Percentiles rank a stretch among this genome's conserved stretches.
Evolutionary conservation across 345 rosid genomes (phyloP).

Genomic region (Lagerstroemia speciosa): DNA sequence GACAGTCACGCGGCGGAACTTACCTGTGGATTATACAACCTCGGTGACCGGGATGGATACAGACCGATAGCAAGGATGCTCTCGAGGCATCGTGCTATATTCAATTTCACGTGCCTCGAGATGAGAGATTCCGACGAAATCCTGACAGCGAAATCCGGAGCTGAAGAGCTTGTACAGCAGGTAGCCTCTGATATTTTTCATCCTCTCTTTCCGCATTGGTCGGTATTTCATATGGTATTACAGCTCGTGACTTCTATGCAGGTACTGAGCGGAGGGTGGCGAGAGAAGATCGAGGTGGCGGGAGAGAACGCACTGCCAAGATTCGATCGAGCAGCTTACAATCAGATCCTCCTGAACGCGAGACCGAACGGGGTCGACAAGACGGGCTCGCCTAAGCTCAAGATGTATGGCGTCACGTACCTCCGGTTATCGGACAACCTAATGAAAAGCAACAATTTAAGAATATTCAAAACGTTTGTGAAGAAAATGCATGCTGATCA

Average conservation of each 20-base stretch:
- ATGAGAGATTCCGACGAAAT: slow-evolving; percentile 64
- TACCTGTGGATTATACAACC: slow-evolving; percentile 71
- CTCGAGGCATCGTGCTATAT: slow-evolving; percentile 49
- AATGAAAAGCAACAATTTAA: slow-evolving; percentile 36
- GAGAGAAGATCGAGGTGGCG: slow-evolving; percentile 60
- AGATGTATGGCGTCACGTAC: slow-evolving; percentile 65
- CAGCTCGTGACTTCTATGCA: slow-evolving; percentile 13
- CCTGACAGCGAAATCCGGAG: slow-evolving; percentile 52
- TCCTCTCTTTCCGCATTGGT: no score
- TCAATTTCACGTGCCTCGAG: slow-evolving; percentile 81
- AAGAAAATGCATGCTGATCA: slow-evolving; percentile 83
- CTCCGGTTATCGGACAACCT: slow-evolving; percentile 55
- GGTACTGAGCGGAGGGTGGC: slow-evolving; percentile 81
- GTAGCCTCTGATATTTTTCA: slow-evolving; percentile 23
- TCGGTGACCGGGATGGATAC: slow-evolving; percentile 64
- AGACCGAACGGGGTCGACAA: slow-evolving; percentile 67
- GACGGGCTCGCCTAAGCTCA: slow-evolving; percentile 38
- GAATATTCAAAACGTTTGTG: slow-evolving; percentile 57
- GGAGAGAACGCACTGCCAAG: slow-evolving; percentile 81
- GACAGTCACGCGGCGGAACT: slow-evolving; percentile 81
- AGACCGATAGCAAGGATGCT: slow-evolving; percentile 65
- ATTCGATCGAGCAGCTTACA: slow-evolving; percentile 56
- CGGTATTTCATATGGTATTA: background rate
- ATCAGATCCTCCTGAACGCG: slow-evolving; percentile 68
- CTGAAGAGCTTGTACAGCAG: slow-evolving; percentile 80